phyloP scores from a whole-genome alignment of 2,329 filamentous ascomycete genomes.

The Cladophialophora bantiana region DNA sequence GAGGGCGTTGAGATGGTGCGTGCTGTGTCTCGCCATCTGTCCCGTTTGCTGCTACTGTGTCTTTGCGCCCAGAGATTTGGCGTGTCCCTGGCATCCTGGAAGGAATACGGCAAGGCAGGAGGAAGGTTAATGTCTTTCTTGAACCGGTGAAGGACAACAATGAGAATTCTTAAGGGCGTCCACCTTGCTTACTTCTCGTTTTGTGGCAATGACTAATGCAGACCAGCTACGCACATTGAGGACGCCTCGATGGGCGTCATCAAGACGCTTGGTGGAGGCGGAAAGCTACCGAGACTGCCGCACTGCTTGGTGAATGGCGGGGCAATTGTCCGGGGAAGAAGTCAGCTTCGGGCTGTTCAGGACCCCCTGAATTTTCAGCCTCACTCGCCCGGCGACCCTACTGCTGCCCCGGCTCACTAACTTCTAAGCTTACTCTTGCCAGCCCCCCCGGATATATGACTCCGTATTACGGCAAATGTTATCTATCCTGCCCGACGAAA shows the following conservation, averaged over 20 bases:
- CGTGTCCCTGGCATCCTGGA: not conserved
- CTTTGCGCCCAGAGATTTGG: not conserved
- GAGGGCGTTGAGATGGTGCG: not conserved
- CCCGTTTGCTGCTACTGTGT: not conserved
- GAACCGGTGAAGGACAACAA: not conserved
- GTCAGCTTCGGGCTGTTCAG: not conserved
- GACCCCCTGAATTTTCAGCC: slow-evolving; percentile 2
- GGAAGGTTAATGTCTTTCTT: not conserved
- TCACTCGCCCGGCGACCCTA: not conserved
- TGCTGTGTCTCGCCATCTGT: slow-evolving; percentile 5
- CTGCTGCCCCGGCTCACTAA: not conserved
- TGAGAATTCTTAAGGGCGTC: not conserved
- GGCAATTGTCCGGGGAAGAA: not conserved
- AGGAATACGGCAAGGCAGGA: not conserved
- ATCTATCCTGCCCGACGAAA: too few relatives aligned
- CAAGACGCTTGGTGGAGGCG: not conserved
- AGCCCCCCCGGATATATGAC: too few relatives aligned
- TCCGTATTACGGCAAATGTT: too few relatives aligned
- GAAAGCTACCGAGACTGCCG: not conserved
- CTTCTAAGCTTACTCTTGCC: not conserved
- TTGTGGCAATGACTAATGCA: not conserved
- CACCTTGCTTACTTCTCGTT: not conserved
- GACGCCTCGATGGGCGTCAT: too few relatives aligned
- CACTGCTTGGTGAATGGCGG: not conserved
- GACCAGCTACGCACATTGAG: not conserved